Conservation (phyloP, 2,329 filamentous ascomycete species). For the Exophiala sp. region DNA sequence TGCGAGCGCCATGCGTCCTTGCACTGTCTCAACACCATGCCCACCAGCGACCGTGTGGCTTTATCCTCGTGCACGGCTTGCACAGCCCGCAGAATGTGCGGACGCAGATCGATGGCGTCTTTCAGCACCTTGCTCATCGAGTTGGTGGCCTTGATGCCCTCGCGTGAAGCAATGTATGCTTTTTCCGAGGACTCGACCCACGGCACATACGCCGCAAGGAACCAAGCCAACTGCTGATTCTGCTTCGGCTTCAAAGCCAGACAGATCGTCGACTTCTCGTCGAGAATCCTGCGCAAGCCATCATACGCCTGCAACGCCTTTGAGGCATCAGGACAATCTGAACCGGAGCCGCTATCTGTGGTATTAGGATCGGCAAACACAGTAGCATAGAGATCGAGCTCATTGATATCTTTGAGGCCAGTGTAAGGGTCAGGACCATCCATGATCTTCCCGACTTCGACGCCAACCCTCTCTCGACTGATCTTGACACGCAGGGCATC, state of each 20-base stretch:
- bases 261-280: conserved; percentile 20
- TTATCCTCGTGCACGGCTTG: conserved; percentile 11
- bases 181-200: conserved; percentile 14
- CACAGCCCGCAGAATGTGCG: conserved; percentile 16
- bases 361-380: conserved; percentile 26
- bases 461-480: conserved; percentile 79
- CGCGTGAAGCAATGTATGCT: conserved; percentile 26
- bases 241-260: conserved; percentile 22
- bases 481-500: conserved; percentile 79
- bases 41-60: conserved; percentile 26
- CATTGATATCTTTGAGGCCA: conserved; percentile 25
- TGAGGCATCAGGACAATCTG: background rate
- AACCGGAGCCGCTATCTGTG: no score
- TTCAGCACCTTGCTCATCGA: conserved; percentile 27
- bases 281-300: conserved; percentile 15
- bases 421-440: conserved; percentile 48
- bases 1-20: conserved; percentile 26
- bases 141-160: conserved; percentile 31
- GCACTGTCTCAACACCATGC: conserved; percentile 26
- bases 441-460: conserved; percentile 88
- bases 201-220: conserved; percentile 28
- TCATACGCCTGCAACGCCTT: conserved; percentile 17
- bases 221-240: conserved; percentile 25
- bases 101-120: conserved; percentile 25
- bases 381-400: conserved; percentile 24